Conservation (phyloP, 2,329 filamentous ascomycete genomes). For the Scedosporium aurantiacum region DNA sequence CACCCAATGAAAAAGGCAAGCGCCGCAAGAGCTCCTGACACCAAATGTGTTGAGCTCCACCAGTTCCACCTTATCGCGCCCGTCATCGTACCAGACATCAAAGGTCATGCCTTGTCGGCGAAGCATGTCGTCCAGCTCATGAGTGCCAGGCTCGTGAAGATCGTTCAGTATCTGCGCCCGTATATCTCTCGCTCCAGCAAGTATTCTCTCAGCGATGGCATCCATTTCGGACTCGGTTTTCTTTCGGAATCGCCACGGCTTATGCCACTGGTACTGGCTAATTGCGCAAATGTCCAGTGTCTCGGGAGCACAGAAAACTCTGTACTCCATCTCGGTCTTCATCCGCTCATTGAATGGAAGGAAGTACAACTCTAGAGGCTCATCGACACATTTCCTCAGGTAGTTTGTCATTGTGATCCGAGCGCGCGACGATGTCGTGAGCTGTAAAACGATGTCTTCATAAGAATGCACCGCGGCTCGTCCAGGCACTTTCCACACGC, state of each 20-base stretch:
- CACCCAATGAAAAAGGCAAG: slow-evolving; percentile 35
- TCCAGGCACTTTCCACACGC: slow-evolving; percentile 14
- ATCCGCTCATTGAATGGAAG: slow-evolving; percentile 30
- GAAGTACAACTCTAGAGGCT: slow-evolving; percentile 23
- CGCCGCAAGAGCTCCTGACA: slow-evolving; percentile 29
- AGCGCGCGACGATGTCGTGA: slow-evolving; percentile 27
- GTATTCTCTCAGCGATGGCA: slow-evolving; percentile 11
- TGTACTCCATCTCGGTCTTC: slow-evolving; percentile 25
- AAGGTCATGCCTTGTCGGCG: slow-evolving; percentile 29
- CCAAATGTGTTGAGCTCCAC: slow-evolving; percentile 36
- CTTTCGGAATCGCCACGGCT: slow-evolving; percentile 18
- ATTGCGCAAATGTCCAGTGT: slow-evolving; percentile 21
- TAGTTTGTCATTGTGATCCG: slow-evolving; percentile 21
- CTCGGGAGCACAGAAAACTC: slow-evolving; percentile 29
- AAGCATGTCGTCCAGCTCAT: slow-evolving; percentile 18
- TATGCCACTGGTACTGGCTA: slow-evolving; percentile 30
- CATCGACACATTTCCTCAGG: slow-evolving; percentile 10
- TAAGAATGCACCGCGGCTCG: slow-evolving; percentile 17
- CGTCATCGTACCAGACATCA: slow-evolving; percentile 27
- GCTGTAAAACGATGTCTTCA: slow-evolving; percentile 22
- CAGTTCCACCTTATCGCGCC: slow-evolving; percentile 16
- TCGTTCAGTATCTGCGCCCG: background rate
- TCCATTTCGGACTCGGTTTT: slow-evolving; percentile 8
- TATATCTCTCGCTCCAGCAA: background rate
- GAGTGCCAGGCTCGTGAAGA: slow-evolving; percentile 3